Evolutionary conservation across 192 early-diverging fungal species (phyloP), one percentile per base, ranked within the genome.

Genomic region (Linnemannia hyalina): DNA sequence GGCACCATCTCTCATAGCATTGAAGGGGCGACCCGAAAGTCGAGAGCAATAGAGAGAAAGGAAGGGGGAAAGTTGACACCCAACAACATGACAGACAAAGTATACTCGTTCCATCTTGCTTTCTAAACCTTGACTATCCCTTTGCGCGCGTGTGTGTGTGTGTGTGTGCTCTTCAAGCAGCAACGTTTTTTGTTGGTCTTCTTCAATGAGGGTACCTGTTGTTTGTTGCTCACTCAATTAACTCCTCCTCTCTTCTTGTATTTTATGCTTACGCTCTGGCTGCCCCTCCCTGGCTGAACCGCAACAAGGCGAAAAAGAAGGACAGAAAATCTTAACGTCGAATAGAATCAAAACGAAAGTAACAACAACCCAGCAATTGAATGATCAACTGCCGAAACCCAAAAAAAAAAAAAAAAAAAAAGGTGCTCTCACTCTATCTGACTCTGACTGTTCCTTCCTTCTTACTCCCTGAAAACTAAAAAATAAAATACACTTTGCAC

Each of bases 21-120:
- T 65, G 60, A 65, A 65, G 29, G 60, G 29, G 60, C 60, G 60
- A 65, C 60, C 60, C 60, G 60, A 65, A 65, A 32, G 29, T 13
- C 60, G 60, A 65, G 60, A 65, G 60, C 60, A 65, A 15, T 29
- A 32, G 11, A 2, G 44, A 11, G 9, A 2, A 13, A 2, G 60
- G 16, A 3, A 49, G 13, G 47, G 60, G 10, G 26, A 63, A 63
- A 63, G 60, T 26, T 29, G 60, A 65, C 29, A 32, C 60, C 60
- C 60, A 65, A 65, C 60, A 65, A 65, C 60, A 32, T 65, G 4
- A 32, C 29, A 4, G 10, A 65, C 49, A 15, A 2, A 46, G 44
- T n/a, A 23, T n/a, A 23, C 57, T 60, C 23, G 7, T 10, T 65
- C 55, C 0, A 32, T 26, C 29, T 65, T 65, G n/a, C 15, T 65